Evolutionary conservation across 768 basidiomycete genomes (phyloP), one percentile per base, ranked within the genome.

Genomic region (Flagelloscypha sp.): DNA sequence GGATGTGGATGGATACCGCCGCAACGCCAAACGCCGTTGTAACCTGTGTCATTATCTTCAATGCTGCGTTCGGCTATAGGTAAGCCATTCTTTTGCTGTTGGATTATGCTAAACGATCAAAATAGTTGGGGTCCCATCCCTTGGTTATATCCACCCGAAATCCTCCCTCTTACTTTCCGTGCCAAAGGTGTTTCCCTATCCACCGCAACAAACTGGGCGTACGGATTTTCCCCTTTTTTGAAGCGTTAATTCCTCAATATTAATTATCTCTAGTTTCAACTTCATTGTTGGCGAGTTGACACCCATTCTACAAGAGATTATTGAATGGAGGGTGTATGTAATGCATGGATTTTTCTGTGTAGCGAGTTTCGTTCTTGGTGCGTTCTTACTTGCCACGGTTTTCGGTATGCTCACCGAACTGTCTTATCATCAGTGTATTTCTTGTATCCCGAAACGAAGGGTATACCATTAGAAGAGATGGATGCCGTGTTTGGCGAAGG

Each of bases 261-360:
- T n/a, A n/a, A n/a, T n/a, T n/a, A n/a, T n/a, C 15, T 33, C 75
- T 78, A 68, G 70, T n/a, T 87, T 87, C 66, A 92, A 92, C 57
- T 94, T 82, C 58, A 57, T 90, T 39, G 86, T 97, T 25, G 92
- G 92, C 20, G 83, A 85, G 54, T 66, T 76, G 20, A 97, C 92
- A 0, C 93, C 92, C 1, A 72, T 77, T 36, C 63, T 95, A 24
- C 89, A 94, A 58, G 88, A 92, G 40, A 57, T 72, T 15, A 94
- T 97, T 46, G 72, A 71, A 27, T 98, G 93, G 92, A 71, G 85
- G 31, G 55, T 97, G 37, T 95, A 97, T 61, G 87, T 88, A 1
- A 93, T 97, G 89, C 90, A 94, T 48, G 88, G 82, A 16, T 89
- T 89, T 61, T 92, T 89, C 58, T 90, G 89, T 53, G 74, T 74